Evolutionary conservation across 1,139 yeast species (phyloP), one percentile per base, ranked within the genome.

Genomic region (Yamadazyma friedrichii): DNA sequence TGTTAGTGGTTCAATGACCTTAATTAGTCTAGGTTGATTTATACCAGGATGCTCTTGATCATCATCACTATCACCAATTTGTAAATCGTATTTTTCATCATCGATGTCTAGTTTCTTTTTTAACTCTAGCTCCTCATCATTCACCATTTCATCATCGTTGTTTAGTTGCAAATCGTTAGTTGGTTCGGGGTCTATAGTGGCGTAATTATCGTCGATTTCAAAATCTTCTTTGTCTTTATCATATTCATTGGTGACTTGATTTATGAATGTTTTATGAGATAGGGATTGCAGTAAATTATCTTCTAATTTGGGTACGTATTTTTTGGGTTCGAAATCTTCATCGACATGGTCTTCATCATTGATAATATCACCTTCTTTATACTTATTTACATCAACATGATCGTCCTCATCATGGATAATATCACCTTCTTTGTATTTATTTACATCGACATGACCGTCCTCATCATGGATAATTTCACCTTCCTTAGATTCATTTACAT

Each of bases 61-160:
- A 9, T 47, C 30, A 20, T 48, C 47, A 36, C 52, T 55, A 34
- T 47, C 50, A 16, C 46, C 47, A 26, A 58, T 42, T 33, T 54
- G 64, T n/a, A 48, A 43, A 36, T 60, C 64, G 41, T 61, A 62
- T 9, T 47, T 44, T 1, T 50, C 57, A 26, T 49, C 52, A 40
- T 55, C 47, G 2, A 42, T 31, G 11, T 36, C 31, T 3, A 27
- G 15, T 6, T n/a, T 15, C 25, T 9, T 4, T 8, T 9, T 10
- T 4, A 13, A 9, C 20, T 11, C 6, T 17, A n/a, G 30, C 9
- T 13, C n/a, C 10, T 46, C 42, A 15, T 45, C 48, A 31, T 44
- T 46, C 8, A 34, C 48, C 30, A 44, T 27, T 16, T 42, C 44
- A 32, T 45, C 46, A 31, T 45, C 49, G 4, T 26, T 26, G 12